Evolutionary conservation across 495 filamentous ascomycete species (phyloP).

Genomic region (Talaromyces borbonicus): DNA sequence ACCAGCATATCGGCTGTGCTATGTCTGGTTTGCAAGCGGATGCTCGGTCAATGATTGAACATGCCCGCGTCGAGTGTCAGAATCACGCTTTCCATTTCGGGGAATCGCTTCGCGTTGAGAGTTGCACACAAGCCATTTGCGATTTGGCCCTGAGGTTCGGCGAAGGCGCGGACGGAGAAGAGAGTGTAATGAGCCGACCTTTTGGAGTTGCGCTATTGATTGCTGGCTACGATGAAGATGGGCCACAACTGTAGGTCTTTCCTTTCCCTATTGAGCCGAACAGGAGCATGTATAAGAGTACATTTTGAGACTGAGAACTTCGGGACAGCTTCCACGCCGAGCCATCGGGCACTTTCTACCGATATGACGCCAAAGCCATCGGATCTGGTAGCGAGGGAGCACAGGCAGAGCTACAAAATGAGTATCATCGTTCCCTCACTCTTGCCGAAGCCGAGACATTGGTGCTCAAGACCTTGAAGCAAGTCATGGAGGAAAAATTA

Average conservation of each 20-base stretch:
- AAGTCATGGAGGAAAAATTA: constrained; percentile 99
- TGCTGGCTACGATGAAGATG: constrained; percentile 94
- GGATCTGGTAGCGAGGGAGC: constrained; percentile 93
- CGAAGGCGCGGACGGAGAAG: constrained; percentile 94
- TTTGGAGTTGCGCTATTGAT: constrained; percentile 96
- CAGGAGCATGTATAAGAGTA: too few species aligned
- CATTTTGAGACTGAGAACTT: neutral
- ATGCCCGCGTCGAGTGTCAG: constrained; percentile 94
- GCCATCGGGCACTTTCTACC: constrained; percentile 95
- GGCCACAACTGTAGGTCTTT: constrained; percentile 66
- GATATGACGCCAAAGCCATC: constrained; percentile 98
- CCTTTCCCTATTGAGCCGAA: neutral
- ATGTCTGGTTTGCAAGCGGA: constrained; percentile 97
- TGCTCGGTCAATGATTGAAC: constrained; percentile 91
- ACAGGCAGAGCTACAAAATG: constrained; percentile 94
- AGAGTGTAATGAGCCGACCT: constrained; percentile 93
- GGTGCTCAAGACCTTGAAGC: constrained; percentile 96
- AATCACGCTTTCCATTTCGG: constrained; percentile 96
- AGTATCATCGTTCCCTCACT: constrained; percentile 96
- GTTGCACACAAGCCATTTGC: constrained; percentile 97
- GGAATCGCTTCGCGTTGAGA: constrained; percentile 88
- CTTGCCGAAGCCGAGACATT: constrained; percentile 87
- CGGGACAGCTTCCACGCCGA: constrained; percentile 78
- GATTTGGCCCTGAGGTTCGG: constrained; percentile 94
- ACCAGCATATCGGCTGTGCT: constrained; percentile 95